Evolutionary conservation across 805 yeast genomes (phyloP), one percentile per base, ranked within the genome.

Genomic region (Starmerella apicola): DNA sequence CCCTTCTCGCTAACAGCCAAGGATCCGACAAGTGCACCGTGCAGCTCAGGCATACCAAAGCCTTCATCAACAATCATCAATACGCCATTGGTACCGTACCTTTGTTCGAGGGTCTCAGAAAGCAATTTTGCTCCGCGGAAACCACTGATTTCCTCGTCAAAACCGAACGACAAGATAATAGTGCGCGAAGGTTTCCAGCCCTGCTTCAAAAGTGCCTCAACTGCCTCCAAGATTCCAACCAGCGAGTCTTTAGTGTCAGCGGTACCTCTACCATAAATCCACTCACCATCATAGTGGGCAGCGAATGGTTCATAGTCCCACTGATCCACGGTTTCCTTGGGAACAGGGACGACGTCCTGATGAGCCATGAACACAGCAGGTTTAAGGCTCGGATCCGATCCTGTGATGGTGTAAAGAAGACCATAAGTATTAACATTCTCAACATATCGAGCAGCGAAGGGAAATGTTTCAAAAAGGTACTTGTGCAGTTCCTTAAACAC

Each of bases 321-420:
- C 41, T 71, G 64, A 22, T 53, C 58, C 38, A 67, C 54, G 0
- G 83, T 73, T 24, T 45, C 70, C 10, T 60, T 56, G 50, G 74
- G 78, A 5, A 79, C 79, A 1, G 94, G 94, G 23, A 82, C 93
- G 3, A 78, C 82, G 51, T 82, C 94, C 58, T 74, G 81, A 56
- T 82, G 94, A 1, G 88, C 84, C 52, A 79, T 71, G 34, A 81
- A 63, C 58, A 82, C 53, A 21, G 76, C 51, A n/a, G 93, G 93
- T 55, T 78, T 76, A 46, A 76, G 60, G 3, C 55, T 38, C 13
- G 53, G 31, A 34, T 70, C 53, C 4, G 71, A 56, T 5, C 93
- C 91, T 42, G 65, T 53, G 72, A 82, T 74, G n/a, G 81, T 75
- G 53, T 63, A 68, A 1, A 82, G 65, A 32, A 82, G 61, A 2